Conservation (phyloP, 768 basidiomycete species). For the Pluteus cervinus region DNA sequence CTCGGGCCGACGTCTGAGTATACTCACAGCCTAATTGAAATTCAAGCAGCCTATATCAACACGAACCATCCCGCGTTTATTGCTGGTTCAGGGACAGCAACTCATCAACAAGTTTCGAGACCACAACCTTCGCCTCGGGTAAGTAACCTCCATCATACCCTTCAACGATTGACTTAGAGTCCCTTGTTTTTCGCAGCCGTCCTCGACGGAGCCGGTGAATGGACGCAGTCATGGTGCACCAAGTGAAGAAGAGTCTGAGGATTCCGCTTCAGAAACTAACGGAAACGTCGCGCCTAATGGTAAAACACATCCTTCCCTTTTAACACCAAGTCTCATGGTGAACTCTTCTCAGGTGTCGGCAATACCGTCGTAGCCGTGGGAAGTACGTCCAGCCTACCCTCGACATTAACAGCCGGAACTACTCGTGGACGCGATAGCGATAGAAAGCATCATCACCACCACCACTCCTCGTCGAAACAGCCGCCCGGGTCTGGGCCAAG, state of each 20-base stretch:
- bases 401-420: too few relatives aligned
- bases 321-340: too few relatives aligned
- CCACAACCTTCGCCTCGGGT: slow-evolving; percentile 47
- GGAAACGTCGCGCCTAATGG: too few relatives aligned
- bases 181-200: slow-evolving; percentile 38
- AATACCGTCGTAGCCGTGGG: too few relatives aligned
- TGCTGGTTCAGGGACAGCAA: slow-evolving; percentile 62
- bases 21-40: slow-evolving; percentile 90
- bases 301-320: too few relatives aligned
- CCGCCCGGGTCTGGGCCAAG: too few relatives aligned
- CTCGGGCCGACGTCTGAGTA: slow-evolving; percentile 97
- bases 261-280: slow-evolving; percentile 48
- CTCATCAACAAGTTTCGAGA: slow-evolving; percentile 42
- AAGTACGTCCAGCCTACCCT: too few relatives aligned
- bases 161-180: slow-evolving; percentile 10
- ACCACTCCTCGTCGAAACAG: too few relatives aligned
- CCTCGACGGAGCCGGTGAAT: slow-evolving; percentile 57
- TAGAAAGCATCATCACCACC: too few relatives aligned
- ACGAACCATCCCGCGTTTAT: slow-evolving; percentile 97
- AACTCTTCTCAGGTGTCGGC: too few relatives aligned
- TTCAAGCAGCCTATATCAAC: slow-evolving; percentile 99
- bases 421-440: too few relatives aligned
- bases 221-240: slow-evolving; percentile 39
- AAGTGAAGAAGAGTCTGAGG: slow-evolving; percentile 56
- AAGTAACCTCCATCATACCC: slow-evolving; percentile 18